These are phyloP conservation scores for Syncephalastrum monosporum DNA, from an alignment of 371 early-diverging fungal genomes.

Conservation along the genomic window DNA sequence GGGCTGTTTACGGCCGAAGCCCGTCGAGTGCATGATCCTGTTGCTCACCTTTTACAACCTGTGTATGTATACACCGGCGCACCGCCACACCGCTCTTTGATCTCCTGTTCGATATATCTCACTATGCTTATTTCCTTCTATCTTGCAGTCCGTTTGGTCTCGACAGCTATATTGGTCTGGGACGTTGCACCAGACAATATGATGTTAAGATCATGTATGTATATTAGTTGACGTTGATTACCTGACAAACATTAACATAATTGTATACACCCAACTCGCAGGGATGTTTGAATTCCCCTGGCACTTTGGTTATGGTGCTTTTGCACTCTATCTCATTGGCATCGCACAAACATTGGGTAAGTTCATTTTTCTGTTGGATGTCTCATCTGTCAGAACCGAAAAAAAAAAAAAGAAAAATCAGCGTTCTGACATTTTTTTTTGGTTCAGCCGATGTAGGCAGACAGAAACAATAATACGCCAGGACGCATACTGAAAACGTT, in stretches of 20 bases:
- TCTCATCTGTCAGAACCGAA: background rate
- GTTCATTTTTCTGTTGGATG: constrained; percentile 8
- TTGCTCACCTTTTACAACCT: constrained; percentile 20
- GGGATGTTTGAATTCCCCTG: constrained; percentile 23
- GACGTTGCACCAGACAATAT: constrained; percentile 14
- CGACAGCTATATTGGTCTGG: constrained; percentile 16
- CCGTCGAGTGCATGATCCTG: constrained; percentile 23
- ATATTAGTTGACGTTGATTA: background rate
- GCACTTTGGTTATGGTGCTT: constrained; percentile 28
- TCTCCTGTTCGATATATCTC: background rate
- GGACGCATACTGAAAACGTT: background rate
- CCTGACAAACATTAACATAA: background rate
- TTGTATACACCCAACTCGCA: constrained; percentile 1
- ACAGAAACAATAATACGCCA: too few species aligned
- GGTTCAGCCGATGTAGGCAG: background rate
- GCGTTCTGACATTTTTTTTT: background rate
- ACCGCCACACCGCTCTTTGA: background rate
- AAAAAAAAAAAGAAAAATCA: too few species aligned
- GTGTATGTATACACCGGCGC: constrained; percentile 9
- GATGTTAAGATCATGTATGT: constrained; percentile 19
- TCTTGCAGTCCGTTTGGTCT: constrained; percentile 19
- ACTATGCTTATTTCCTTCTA: background rate
- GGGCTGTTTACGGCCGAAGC: constrained; percentile 23
- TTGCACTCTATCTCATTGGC: constrained; percentile 28
- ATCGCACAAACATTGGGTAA: constrained; percentile 30